A percentile compares a stretch with the other conserved stretches of the same genome.
Conservation (phyloP, 257 asterid species). For the Ophiorrhiza pumila region DNA sequence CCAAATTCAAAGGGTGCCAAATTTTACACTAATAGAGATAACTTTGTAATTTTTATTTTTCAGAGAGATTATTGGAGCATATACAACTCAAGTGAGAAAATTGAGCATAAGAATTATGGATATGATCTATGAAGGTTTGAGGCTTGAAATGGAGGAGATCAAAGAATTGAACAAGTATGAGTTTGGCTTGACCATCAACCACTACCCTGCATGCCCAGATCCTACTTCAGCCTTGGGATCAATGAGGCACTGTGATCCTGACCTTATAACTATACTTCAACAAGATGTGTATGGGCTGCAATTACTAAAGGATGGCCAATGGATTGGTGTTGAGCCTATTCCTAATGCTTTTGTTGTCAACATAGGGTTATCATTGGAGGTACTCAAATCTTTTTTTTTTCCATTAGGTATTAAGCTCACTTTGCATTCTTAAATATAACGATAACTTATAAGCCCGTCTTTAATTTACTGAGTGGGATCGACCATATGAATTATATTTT, state of each 20-base stretch:
- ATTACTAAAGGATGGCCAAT: slow-evolving; percentile 7
- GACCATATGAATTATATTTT: too few relatives aligned
- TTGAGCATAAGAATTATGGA: slow-evolving; percentile 11
- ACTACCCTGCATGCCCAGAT: slow-evolving; percentile 16
- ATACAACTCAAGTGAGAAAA: slow-evolving; percentile 2
- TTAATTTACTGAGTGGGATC: too few relatives aligned
- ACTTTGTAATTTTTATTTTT: neutral
- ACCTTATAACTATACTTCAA: slow-evolving; percentile 12
- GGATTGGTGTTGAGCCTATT: slow-evolving; percentile 18
- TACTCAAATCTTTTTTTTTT: neutral
- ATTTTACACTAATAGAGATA: too few relatives aligned
- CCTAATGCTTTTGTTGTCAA: slow-evolving; percentile 20
- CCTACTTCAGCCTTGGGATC: slow-evolving; percentile 10
- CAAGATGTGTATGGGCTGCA: slow-evolving; percentile 16
- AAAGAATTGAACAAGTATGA: slow-evolving; percentile 7
- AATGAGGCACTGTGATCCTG: slow-evolving; percentile 14
- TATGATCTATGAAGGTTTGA: slow-evolving; percentile 17
- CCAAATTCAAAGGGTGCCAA: too few relatives aligned
- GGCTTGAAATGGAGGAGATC: neutral
- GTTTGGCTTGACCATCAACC: neutral
- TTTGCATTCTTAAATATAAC: too few relatives aligned
- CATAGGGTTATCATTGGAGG: slow-evolving; percentile 9
- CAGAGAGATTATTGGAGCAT: slow-evolving; percentile 13
- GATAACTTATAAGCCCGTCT: too few relatives aligned
- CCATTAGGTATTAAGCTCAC: too few relatives aligned